Base-by-base conservation (phyloP, 2,329 filamentous ascomycete genomes). In the Colletotrichum tropicale region DNA sequence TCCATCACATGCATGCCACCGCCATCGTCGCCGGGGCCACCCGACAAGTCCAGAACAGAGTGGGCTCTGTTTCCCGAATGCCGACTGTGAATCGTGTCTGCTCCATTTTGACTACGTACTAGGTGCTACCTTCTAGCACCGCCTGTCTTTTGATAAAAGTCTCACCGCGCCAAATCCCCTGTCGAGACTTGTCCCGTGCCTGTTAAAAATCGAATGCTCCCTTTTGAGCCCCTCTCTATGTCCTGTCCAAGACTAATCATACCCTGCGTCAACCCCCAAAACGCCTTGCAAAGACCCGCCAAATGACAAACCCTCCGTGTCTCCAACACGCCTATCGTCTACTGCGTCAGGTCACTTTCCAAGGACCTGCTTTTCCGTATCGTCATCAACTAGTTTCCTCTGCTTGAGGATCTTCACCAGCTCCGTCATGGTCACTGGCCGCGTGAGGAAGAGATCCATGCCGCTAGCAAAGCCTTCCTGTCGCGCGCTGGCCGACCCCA, bases 401-500 rank as follows among this genome's bases (percentile, higher is more conserved):
- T 73, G 70, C 24, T 68, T 71, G 24, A 78, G 24, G 13, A 78
- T 78, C 30, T 68, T 68, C 30, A 76, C 69, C 28, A 86, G 77
- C 65, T 86, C 83, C 3, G 80, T 81, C 26, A 85, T 77, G 15
- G 83, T 78, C 9, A 88, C 86, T 3, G 87, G 87, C 78, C 88
- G 88, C 74, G 87, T 87, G 56, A 89, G 77, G 75, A 87, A 88
- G 2, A 87, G 75, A 77, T 89, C 86, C 56, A 88, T 83, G 2
- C 87, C 87, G 70, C 82, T 85, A 13, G 83, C 84, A 70, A 86
- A 86, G 0, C 87, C 87, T 72, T 88, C 87, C 76, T 87, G 84
- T 69, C 87, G 83, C 3, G 86, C 86, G 43, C 83, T 82, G 0
- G 83, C 80, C 68, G 85, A 86, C 0, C 85, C 87, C 8, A 87